These are phyloP conservation scores for Aureobasidium sp. DNA, from an alignment of 2,329 filamentous ascomycete species.

Conservation along the genomic window DNA sequence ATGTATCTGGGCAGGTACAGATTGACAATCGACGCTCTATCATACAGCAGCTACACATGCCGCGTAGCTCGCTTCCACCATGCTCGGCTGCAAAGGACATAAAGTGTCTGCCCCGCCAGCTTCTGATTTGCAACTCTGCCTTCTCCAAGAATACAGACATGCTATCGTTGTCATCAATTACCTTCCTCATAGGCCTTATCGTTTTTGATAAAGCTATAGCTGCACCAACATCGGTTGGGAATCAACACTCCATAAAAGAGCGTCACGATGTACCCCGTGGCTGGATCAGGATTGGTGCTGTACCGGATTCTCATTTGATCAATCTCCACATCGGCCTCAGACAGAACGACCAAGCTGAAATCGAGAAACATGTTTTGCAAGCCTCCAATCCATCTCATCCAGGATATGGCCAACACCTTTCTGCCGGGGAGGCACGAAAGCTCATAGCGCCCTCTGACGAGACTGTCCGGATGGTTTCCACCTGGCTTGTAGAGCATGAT, in stretches of 20 bases:
- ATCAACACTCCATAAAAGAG: not conserved
- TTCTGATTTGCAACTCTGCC: not conserved
- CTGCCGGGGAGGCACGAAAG: conserved; percentile 44
- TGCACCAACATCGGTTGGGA: not conserved
- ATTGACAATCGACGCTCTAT: not conserved
- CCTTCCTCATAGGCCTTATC: not conserved
- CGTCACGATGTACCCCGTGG: not conserved
- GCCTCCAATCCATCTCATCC: conserved; percentile 47
- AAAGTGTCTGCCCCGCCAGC: not conserved
- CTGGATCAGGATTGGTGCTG: not conserved
- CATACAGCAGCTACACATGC: not conserved
- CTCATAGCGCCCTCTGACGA: conserved; percentile 48
- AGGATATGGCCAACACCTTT: conserved; percentile 49
- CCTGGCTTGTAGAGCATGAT: conserved; percentile 50
- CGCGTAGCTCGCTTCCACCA: not conserved
- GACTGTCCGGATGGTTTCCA: conserved; percentile 45
- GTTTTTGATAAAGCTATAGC: not conserved
- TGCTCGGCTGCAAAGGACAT: not conserved
- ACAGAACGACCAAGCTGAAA: conserved; percentile 48
- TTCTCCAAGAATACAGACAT: not conserved
- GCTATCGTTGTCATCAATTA: not conserved
- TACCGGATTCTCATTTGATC: conserved; percentile 25
- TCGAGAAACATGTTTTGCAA: conserved; percentile 49
- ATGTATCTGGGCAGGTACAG: not conserved
- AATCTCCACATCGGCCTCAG: conserved; percentile 52